Evolutionary conservation across 2,329 filamentous ascomycete species (phyloP).

Genomic region (Pleoardoris graminearum): DNA sequence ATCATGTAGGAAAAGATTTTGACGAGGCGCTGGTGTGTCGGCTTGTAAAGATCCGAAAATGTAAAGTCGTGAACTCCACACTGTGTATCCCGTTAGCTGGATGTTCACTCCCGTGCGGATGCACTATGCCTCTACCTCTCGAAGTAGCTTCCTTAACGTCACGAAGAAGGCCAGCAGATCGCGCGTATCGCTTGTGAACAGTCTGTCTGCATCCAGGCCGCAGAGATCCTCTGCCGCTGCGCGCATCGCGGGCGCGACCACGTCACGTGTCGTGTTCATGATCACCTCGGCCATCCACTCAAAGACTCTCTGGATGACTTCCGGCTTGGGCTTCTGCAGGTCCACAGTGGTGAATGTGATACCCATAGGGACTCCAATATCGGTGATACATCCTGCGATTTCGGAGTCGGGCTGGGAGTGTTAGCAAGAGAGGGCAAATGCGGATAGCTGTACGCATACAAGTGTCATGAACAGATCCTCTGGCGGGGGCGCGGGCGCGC

Average conservation of each 20-base stretch:
- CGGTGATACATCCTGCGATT: conserved; percentile 95
- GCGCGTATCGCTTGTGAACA: conserved; percentile 82
- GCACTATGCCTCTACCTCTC: conserved; percentile 55
- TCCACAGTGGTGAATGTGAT: conserved; percentile 85
- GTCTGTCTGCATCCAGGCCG: conserved; percentile 75
- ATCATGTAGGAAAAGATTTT: conserved; percentile 98
- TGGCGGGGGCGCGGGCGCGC: conserved; percentile 48
- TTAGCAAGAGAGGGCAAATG: conserved; percentile 18
- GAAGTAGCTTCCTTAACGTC: conserved; percentile 75
- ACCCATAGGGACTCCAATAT: conserved; percentile 92
- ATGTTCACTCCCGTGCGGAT: not conserved
- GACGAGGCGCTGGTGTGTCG: conserved; percentile 84
- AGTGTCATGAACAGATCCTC: conserved; percentile 56
- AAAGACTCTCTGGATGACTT: conserved; percentile 95
- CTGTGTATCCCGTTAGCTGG: conserved; percentile 45
- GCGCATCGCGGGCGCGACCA: conserved; percentile 92
- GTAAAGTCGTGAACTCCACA: conserved; percentile 94
- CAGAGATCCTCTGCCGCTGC: conserved; percentile 87
- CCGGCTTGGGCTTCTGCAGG: conserved; percentile 88
- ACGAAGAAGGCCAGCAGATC: conserved; percentile 97
- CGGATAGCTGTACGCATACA: conserved; percentile 36
- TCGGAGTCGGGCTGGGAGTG: conserved; percentile 65
- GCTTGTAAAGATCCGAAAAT: conserved; percentile 88
- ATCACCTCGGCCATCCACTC: conserved; percentile 96
- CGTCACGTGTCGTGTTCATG: conserved; percentile 90